Evolutionary conservation across 176 grass and related monocot genomes (phyloP).

Genomic region (Eleusine indica): DNA sequence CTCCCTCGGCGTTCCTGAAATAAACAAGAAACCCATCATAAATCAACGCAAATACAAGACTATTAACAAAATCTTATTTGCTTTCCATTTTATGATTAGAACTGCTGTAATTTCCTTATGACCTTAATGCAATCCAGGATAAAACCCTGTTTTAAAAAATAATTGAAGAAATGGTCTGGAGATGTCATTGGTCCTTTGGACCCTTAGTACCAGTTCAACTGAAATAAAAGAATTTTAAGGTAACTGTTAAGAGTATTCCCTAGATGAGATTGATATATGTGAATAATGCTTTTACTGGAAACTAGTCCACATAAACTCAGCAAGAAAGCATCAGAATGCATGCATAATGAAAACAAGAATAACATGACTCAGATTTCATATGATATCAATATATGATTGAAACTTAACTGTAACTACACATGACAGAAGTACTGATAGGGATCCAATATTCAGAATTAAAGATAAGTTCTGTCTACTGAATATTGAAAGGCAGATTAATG

Average conservation of each 20-base stretch:
- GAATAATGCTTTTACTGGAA: neutral
- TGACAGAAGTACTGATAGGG: neutral
- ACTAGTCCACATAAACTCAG: neutral
- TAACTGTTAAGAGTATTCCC: neutral
- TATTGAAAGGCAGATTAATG: too few relatives aligned
- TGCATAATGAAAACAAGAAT: neutral
- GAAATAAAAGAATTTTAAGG: neutral
- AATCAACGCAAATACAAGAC: neutral
- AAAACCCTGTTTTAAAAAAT: neutral
- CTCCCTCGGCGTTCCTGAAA: constrained; percentile 67
- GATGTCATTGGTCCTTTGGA: neutral
- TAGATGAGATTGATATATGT: neutral
- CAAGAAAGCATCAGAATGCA: neutral
- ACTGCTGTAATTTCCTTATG: neutral
- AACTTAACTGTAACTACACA: constrained; percentile 4
- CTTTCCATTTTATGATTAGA: neutral
- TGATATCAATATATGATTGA: neutral
- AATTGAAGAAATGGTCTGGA: neutral
- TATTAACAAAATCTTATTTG: neutral
- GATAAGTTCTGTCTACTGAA: too few relatives aligned
- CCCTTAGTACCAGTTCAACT: neutral
- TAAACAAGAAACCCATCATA: neutral
- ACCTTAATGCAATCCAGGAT: neutral
- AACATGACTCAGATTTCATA: neutral
- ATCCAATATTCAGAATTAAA: neutral